phyloP scores from a whole-genome alignment of 2,329 filamentous ascomycete species.

The Aspergillus niger region DNA sequence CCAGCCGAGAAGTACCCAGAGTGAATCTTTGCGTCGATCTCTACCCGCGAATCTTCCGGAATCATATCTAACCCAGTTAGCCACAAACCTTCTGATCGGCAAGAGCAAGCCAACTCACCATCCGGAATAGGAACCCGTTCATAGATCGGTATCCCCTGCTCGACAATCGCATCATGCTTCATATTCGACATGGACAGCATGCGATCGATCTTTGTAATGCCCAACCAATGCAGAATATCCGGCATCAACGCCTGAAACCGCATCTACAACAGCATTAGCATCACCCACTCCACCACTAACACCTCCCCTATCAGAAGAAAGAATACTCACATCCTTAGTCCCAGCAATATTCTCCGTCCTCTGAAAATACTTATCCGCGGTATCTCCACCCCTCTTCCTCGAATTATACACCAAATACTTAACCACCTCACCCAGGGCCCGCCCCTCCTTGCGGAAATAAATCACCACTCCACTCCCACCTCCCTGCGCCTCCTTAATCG shows the following conservation, averaged over 20 bases:
- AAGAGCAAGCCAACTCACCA: background rate
- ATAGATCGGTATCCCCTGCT: constrained; percentile 68
- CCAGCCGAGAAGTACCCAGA: constrained; percentile 86
- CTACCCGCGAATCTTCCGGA: constrained; percentile 91
- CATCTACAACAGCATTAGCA: constrained; percentile 61
- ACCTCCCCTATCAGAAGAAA: background rate
- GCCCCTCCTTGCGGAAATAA: constrained; percentile 97
- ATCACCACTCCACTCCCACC: constrained; percentile 94
- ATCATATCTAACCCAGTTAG: constrained; percentile 65
- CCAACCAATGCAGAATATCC: constrained; percentile 95
- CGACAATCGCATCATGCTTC: constrained; percentile 56
- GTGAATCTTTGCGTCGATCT: constrained; percentile 98
- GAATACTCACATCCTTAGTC: constrained; percentile 65
- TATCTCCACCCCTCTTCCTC: constrained; percentile 46
- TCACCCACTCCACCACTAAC: background rate
- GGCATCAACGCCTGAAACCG: constrained; percentile 98
- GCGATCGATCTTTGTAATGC: constrained; percentile 96
- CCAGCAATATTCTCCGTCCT: constrained; percentile 98
- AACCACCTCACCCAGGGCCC: constrained; percentile 91
- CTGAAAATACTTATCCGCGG: constrained; percentile 71
- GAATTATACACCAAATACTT: constrained; percentile 73
- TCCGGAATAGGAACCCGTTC: constrained; percentile 91
- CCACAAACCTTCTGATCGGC: too few species aligned
- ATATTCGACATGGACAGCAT: constrained; percentile 98
- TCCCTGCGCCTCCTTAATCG: constrained; percentile 92